Evolutionary conservation across 2,329 filamentous ascomycete species (phyloP), one percentile per base, ranked within the genome.

Genomic region (Xylariaceae sp.): DNA sequence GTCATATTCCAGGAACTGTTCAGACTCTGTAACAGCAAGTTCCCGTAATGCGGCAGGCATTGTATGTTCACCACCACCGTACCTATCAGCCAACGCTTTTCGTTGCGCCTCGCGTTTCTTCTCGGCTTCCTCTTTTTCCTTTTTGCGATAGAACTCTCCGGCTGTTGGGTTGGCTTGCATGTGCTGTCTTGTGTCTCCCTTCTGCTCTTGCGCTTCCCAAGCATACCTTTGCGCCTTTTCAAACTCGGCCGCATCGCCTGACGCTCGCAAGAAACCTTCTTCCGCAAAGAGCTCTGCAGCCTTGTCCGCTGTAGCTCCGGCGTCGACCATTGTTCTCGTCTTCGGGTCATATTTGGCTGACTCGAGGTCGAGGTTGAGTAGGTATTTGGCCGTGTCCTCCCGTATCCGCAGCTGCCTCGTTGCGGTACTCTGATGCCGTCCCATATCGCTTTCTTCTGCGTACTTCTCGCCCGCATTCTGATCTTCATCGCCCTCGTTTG

Each of bases 301-400:
- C 53, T 83, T 84, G 67, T 94, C 89, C 17, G 79, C 79, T 24
- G 83, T 87, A 6, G 86, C 89, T 36, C 89, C 89, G 48, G 80
- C 82, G 59, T 95, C 88, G 17, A 95, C 85, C 74, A 98, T 88
- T 8, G 87, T 85, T 55, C 93, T 79, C 11, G 90, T 96, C 63
- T 98, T 98, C 0, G 93, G 93, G 59, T 98, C 91, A 66, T 98
- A 98, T 64, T 95, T 94, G 2, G 94, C 93, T 1, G 90, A 96
- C 57, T 98, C 93, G 3, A 95, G 75, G 60, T 98, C 93, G 19
- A 98, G 78, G 60, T 97, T 97, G 8, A 96, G 72, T 3, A 98
- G 74, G 61, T 98, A 98, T 59, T 96, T 97, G 17, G 93, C 93
- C 1, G 93, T 98, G 63, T 98, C 93, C 68, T 98, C 93, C 63